These are phyloP conservation scores for Periconia digitata DNA, from an alignment of 2,329 filamentous ascomycete species.

Conservation along the genomic window DNA sequence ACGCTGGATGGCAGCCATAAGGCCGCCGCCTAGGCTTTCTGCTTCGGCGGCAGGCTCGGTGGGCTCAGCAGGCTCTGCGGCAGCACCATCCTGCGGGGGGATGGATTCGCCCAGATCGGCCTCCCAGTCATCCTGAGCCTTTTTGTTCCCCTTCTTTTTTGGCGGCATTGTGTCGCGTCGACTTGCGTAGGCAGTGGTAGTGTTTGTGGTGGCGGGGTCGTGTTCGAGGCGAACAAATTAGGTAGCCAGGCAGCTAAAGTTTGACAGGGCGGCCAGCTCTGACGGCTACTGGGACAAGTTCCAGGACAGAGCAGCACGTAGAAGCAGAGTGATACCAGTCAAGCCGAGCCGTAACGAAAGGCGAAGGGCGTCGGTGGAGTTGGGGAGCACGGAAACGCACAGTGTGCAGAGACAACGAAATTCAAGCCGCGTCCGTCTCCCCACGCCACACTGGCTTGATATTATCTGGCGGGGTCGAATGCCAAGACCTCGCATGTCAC, in stretches of 20 bases:
- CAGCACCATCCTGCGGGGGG: constrained; percentile 59
- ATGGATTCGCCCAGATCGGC: constrained; percentile 81
- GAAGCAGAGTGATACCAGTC: constrained; percentile 25
- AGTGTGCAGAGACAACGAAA: constrained; percentile 28
- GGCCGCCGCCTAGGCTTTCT: constrained; percentile 50
- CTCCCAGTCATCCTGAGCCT: constrained; percentile 91
- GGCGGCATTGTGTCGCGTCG: constrained; percentile 69
- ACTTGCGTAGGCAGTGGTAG: background rate
- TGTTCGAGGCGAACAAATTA: background rate
- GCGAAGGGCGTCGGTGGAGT: constrained; percentile 18
- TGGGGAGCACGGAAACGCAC: constrained; percentile 26
- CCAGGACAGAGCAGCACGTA: background rate
- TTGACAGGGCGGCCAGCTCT: background rate
- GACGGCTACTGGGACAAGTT: background rate
- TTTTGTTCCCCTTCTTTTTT: constrained; percentile 93
- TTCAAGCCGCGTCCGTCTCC: too few species aligned
- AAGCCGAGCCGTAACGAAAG: constrained; percentile 23
- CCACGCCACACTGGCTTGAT: too few species aligned
- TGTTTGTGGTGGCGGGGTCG: background rate
- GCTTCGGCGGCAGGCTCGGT: constrained; percentile 48
- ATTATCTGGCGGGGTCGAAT: too few species aligned
- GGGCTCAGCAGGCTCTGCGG: constrained; percentile 35
- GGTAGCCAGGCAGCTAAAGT: background rate
- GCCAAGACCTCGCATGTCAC: background rate
- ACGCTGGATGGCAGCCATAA: constrained; percentile 55